Base-by-base conservation (phyloP, 257 asterid genomes). In the Gentiana dahurica region DNA sequence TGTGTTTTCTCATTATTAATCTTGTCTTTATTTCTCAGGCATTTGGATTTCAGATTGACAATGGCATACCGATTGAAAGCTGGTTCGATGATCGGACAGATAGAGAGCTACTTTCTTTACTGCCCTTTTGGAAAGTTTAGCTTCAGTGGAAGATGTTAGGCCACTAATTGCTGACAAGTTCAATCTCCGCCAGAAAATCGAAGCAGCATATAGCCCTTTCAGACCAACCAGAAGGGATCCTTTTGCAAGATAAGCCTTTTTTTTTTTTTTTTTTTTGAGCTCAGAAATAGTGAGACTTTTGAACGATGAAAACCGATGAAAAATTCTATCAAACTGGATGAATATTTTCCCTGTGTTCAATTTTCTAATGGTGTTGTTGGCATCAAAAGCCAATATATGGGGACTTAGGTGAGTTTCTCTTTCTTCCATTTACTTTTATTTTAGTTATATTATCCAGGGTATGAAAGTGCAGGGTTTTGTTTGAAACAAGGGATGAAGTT, bases 31-130 rank as follows among this genome's bases (percentile, higher is more conserved):
- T 24, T 48, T 57, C 59, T 43, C 86, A 92, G 98, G 98, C 94
- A 13, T 92, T 92, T 58, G 98, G 98, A 6, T 92, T 92, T 78
- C 98, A 92, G 78, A 90, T 92, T 72, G 98, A 92, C 80, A 92
- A 88, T 53, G 98, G 98, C 44, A 82, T 92, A 72, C 98, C 98
- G 1, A 92, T 92, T 1, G 95, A 92, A 58, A 92, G 97, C 80
- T 92, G 98, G 98, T 92, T 85, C 12, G 95, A 92, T 6, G 95
- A 92, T 54, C 87, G 75, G 36, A 53, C 75, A 1, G 98, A 92
- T 61, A 60, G 65, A 8, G 98, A 88, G 64, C 63, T 92, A 68
- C 73, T 80, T n/a, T 39, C 64, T 45, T 65, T 92, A 60, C 81
- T 92, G 24, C 97, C 98, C 0, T 92, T 92, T 66, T 92, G 79